phyloP scores from a whole-genome alignment of 1,139 yeast genomes.

The Yamadazyma siamensis region DNA sequence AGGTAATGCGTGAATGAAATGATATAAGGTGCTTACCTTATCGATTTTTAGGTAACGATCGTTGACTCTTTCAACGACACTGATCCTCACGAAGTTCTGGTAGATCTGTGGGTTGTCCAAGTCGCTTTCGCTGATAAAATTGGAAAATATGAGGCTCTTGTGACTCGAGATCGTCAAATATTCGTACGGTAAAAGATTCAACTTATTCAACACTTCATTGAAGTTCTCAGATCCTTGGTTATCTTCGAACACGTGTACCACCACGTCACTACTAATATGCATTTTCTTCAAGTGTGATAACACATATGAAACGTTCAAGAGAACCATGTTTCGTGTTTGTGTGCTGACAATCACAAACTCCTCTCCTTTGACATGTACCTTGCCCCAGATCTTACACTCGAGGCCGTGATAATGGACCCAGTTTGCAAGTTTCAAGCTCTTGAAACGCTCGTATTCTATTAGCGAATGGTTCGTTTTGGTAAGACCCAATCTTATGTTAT shows the following conservation, averaged over 20 bases:
- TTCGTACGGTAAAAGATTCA: slow-evolving; percentile 15
- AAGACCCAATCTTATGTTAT: slow-evolving; percentile 12
- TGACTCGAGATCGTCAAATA: slow-evolving; percentile 12
- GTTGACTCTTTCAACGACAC: slow-evolving; percentile 5
- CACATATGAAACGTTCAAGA: slow-evolving; percentile 6
- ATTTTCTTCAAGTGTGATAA: slow-evolving; percentile 2
- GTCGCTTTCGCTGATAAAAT: slow-evolving; percentile 17
- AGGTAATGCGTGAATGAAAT: slow-evolving; percentile 11
- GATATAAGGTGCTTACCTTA: slow-evolving; percentile 8
- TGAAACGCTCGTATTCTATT: slow-evolving; percentile 12
- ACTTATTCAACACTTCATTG: slow-evolving; percentile 7
- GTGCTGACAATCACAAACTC: slow-evolving; percentile 10
- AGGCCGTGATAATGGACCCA: slow-evolving; percentile 7
- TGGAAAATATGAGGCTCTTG: slow-evolving; percentile 11
- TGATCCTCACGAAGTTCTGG: slow-evolving; percentile 13
- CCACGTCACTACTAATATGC: slow-evolving; percentile 1
- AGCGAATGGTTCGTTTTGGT: slow-evolving; percentile 6
- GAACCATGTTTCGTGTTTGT: slow-evolving; percentile 10
- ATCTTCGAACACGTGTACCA: slow-evolving; percentile 6
- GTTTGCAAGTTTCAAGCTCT: slow-evolving; percentile 4
- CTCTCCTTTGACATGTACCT: slow-evolving; percentile 5
- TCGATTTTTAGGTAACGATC: slow-evolving; percentile 8
- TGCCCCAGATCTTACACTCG: slow-evolving; percentile 14
- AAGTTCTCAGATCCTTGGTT: slow-evolving; percentile 5
- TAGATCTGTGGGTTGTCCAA: slow-evolving; percentile 17